phyloP scores from a whole-genome alignment of 1,139 yeast genomes.

The Tardiomyces digboiensis region DNA sequence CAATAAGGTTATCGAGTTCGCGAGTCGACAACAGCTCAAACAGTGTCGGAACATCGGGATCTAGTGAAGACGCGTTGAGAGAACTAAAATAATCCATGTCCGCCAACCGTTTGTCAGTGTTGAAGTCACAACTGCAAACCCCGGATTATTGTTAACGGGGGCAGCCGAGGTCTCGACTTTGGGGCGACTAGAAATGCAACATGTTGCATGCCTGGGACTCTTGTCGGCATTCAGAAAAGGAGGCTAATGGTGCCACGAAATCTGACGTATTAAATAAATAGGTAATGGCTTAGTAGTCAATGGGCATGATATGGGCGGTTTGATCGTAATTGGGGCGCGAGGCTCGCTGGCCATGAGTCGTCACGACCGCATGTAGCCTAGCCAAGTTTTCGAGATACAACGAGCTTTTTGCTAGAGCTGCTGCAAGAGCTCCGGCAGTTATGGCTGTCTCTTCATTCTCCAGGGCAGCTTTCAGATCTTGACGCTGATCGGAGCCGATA shows the following conservation, averaged over 20 bases:
- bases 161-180: too few relatives aligned
- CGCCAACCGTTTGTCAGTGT: too few relatives aligned
- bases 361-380: conserved; percentile 2
- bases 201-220: too few relatives aligned
- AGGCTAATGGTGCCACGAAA: too few relatives aligned
- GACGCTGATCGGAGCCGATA: neutral
- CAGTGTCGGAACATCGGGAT: conserved; percentile 68
- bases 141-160: too few relatives aligned
- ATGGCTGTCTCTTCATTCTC: neutral
- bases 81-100: conserved; percentile 88
- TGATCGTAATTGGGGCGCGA: neutral
- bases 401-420: neutral
- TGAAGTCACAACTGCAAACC: too few relatives aligned
- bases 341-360: conserved; percentile 2
- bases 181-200: too few relatives aligned
- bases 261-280: too few relatives aligned
- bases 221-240: too few relatives aligned
- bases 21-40: conserved; percentile 76
- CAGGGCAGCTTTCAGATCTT: neutral
- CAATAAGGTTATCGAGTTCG: conserved; percentile 66
- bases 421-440: neutral
- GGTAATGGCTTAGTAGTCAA: neutral
- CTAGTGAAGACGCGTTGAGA: conserved; percentile 65
- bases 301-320: neutral
- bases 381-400: neutral